A percentile compares a stretch with the other conserved stretches of the same genome.
Conservation (phyloP, 352 stramenopile genomes). For the Thraustotheca clavata region DNA sequence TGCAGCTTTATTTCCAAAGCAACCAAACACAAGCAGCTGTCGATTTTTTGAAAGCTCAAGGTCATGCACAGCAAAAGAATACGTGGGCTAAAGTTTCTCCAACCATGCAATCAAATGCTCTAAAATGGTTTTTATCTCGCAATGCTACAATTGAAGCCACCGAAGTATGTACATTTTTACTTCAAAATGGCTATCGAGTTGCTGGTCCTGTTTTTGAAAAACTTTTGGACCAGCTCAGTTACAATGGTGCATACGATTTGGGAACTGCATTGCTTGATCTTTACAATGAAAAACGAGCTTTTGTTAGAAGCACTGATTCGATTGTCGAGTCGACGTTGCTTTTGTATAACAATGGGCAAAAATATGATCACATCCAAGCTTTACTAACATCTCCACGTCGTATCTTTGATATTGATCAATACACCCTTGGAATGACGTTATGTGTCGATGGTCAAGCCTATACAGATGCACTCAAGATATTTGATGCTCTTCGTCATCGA, state of each 20-base stretch:
- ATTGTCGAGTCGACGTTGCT: slow-evolving; percentile 18
- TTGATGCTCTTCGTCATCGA: slow-evolving; percentile 58
- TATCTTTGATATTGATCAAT: slow-evolving; percentile 4
- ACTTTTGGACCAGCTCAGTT: slow-evolving; percentile 7
- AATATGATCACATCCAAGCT: slow-evolving; percentile 16
- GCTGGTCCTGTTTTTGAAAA: background rate
- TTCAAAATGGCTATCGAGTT: slow-evolving; percentile 16
- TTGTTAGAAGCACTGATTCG: background rate
- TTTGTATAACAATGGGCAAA: slow-evolving; percentile 2
- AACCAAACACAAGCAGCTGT: background rate
- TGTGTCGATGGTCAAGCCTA: slow-evolving; percentile 27
- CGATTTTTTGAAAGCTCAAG: slow-evolving; percentile 1
- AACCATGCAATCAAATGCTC: slow-evolving; percentile 12
- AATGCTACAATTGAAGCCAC: background rate
- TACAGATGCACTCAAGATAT: slow-evolving; percentile 51
- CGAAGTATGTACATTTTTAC: slow-evolving; percentile 1
- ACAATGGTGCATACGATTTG: slow-evolving; percentile 1
- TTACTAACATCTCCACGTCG: slow-evolving; percentile 1
- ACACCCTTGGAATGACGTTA: slow-evolving; percentile 16
- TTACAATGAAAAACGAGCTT: slow-evolving; percentile 11
- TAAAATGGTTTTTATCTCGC: slow-evolving; percentile 13
- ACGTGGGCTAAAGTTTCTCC: background rate
- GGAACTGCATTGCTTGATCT: slow-evolving; percentile 2
- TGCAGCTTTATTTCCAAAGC: background rate
- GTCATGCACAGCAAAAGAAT: background rate